phyloP scores from a whole-genome alignment of 1,284 basidiomycete species.

The Neonothopanus nambi region DNA sequence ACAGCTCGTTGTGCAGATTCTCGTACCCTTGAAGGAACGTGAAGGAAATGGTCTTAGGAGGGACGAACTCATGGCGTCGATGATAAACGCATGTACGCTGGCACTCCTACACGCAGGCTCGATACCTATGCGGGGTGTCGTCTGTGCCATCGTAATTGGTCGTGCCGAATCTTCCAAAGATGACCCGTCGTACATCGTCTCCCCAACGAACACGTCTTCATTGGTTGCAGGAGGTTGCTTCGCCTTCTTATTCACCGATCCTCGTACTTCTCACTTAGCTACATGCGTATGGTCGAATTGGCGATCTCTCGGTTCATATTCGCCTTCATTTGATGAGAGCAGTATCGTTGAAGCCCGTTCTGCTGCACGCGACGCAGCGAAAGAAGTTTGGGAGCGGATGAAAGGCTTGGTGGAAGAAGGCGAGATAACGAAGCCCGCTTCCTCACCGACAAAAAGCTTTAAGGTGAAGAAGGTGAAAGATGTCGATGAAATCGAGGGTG shows the following conservation, averaged over 20 bases:
- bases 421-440: constrained; percentile 3
- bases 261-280: constrained; percentile 16
- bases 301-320: constrained; percentile 29
- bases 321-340: constrained; percentile 35
- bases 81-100: constrained; percentile 68
- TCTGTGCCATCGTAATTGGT: constrained; percentile 65
- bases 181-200: constrained; percentile 42
- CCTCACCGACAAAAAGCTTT: background rate
- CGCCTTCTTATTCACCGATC: constrained; percentile 61
- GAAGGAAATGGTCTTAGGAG: constrained; percentile 17
- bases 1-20: constrained; percentile 68
- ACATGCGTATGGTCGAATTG: constrained; percentile 60
- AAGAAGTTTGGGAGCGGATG: constrained; percentile 46
- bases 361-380: constrained; percentile 47
- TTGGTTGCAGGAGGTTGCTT: constrained; percentile 58
- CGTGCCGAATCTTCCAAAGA: constrained; percentile 23
- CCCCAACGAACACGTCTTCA: constrained; percentile 45
- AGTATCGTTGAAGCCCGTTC: constrained; percentile 45
- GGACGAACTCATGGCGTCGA: constrained; percentile 47
- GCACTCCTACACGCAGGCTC: constrained; percentile 69
- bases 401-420: constrained; percentile 39
- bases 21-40: constrained; percentile 33
- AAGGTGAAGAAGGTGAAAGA: constrained; percentile 7
- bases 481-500: constrained; percentile 5
- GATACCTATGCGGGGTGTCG: constrained; percentile 67